Base-by-base conservation (phyloP, 192 early-diverging fungal species). In the Entomortierella beljakovae region DNA sequence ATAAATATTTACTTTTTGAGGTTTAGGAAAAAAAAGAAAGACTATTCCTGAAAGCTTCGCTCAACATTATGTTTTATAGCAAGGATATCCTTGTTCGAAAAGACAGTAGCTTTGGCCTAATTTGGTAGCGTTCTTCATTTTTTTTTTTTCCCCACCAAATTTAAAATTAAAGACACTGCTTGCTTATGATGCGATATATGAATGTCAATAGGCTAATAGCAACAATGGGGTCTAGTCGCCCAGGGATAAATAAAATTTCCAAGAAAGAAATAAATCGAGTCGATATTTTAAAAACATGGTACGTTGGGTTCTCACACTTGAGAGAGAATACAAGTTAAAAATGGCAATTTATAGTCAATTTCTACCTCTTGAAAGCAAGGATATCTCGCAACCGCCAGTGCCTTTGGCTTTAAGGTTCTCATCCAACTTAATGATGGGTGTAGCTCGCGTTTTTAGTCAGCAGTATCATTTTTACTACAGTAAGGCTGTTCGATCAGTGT, bases 341-440 rank as follows among this genome's bases (percentile, higher is more conserved):
- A 3, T 5, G 0, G 5, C 46, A 29, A 25, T 16, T 4, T 73
- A 25, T 33, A 43, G 31, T 4, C 28, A 33, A 34, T 40, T 23
- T 62, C 55, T 32, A 4, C 13, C 34, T 9, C 18, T 29, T 3
- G 11, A 20, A 23, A 69, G 70, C 50, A 65, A 52, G 31, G 70
- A 81, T 50, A 72, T 72, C 26, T 55, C 70, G 1, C 66, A 68
- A 42, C 88, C 88, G 4, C 77, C 82, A 4, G 87, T 89, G 50
- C 88, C 87, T 13, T 73, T 90, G 40, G 88, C 88, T 0, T 69
- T 90, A 23, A 68, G 88, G 15, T 68, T 90, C 38, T 84, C 82
- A 13, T 90, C 88, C 29, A 90, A 89, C 65, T 61, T 90, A 20
- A 85, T 90, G 87, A 58, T 89, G 35, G 88, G 88, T 15, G 82